Evolutionary conservation across 352 stramenopile species (phyloP), one percentile per base, ranked within the genome.

Genomic region (Globisporangium spinosum): DNA sequence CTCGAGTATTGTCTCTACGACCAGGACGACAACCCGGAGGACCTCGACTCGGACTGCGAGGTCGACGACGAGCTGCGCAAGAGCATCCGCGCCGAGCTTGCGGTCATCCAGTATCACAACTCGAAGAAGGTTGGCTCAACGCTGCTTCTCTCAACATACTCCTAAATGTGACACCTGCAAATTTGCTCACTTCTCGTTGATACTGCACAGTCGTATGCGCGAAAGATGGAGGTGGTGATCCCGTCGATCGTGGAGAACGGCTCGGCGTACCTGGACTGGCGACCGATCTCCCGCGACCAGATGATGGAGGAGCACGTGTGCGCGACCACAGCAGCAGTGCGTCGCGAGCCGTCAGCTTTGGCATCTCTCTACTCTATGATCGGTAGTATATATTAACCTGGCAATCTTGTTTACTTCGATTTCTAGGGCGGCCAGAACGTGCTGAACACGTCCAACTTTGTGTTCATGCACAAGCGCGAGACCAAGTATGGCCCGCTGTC

Each of bases 401-500:
- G 35, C 34, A 23, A 25, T 67, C 70, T 69, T 22, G 22, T 49
- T 20, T 29, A 27, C 34, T 17, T 59, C 22, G 10, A 68, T 29
- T 43, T 17, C 17, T 17, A 95, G 83, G 86, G 87, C 34, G 85
- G 77, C 0, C 85, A 95, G 67, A 96, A 96, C 65, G 85, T 96
- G 56, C 69, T 93, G 56, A 76, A 94, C 47, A 79, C 74, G 3
- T 77, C 84, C 58, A 91, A 91, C 62, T 90, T 95, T 57, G 79
- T 89, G 27, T 93, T 91, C 67, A 66, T 95, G 51, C 88, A 96
- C 77, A 91, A 93, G 69, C 82, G 87, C 17, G 87, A 96, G 76
- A 91, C 83, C 29, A 93, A 95, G 74, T 97, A 97, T 74, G 90
- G 97, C 72, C 90, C 89, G 35, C 74, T 97, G 4, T 96, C 85